Percentiles rank a stretch among this genome's conserved stretches.
Evolutionary conservation across 345 rosid species (phyloP).

Genomic region (Balakata baccata): DNA sequence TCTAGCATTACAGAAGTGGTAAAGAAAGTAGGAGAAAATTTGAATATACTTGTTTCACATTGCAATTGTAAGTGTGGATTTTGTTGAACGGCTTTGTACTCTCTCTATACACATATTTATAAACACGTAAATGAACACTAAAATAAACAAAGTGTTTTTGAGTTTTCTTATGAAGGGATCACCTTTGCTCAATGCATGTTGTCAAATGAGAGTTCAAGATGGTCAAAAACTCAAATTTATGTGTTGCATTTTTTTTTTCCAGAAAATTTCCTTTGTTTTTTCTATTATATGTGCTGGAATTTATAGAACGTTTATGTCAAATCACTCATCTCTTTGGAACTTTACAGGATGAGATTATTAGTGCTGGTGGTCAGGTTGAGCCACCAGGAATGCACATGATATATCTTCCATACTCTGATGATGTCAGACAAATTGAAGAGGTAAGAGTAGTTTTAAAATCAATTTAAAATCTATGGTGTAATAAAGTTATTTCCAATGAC

Average conservation of each 20-base stretch:
- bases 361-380: conserved; percentile 77
- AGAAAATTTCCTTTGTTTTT: not conserved
- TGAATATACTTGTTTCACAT: not conserved
- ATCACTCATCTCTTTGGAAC: conserved; percentile 8
- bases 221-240: not conserved
- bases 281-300: not conserved
- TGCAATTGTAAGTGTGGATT: not conserved
- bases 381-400: conserved; percentile 97
- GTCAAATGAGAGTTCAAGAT: not conserved
- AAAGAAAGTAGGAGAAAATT: not conserved
- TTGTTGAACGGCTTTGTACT: not conserved
- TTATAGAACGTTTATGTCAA: not conserved
- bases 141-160: not conserved
- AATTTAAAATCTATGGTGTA: conserved; percentile 14
- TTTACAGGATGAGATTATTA: conserved; percentile 70
- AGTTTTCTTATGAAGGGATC: not conserved
- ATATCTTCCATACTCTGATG: conserved; percentile 86
- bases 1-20: not conserved
- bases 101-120: too few relatives aligned
- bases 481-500: conserved; percentile 20
- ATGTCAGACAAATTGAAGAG: conserved; percentile 81
- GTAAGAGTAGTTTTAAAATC: conserved; percentile 38
- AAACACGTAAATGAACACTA: not conserved
- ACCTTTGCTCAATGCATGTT: not conserved
- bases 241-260: not conserved